Percentiles rank a stretch among this genome's conserved stretches.
phyloP scores from a whole-genome alignment of 495 filamentous ascomycete genomes.

The Neurospora tetraspora region DNA sequence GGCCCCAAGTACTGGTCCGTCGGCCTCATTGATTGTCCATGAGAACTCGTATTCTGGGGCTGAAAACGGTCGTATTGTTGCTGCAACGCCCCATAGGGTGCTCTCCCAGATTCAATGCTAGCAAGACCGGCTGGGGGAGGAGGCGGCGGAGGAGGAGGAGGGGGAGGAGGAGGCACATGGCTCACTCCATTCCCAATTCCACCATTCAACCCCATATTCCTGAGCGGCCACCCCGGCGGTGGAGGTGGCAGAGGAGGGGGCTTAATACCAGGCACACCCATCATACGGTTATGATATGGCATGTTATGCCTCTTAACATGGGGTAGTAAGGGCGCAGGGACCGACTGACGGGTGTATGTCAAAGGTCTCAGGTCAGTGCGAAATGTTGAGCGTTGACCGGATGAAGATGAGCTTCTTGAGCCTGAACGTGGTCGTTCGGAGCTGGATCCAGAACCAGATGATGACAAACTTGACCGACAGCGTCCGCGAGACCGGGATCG shows the following conservation, averaged over 20 bases:
- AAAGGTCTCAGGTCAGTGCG: not conserved
- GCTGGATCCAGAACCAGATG: not conserved
- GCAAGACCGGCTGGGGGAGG: not conserved
- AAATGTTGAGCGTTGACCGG: not conserved
- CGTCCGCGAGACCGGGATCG: constrained; percentile 19
- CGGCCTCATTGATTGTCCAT: not conserved
- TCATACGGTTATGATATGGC: not conserved
- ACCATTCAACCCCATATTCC: not conserved
- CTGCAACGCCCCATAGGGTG: not conserved
- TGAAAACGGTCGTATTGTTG: not conserved
- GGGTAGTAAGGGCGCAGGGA: not conserved
- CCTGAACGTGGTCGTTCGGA: not conserved
- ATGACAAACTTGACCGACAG: constrained; percentile 2
- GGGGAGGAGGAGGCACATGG: not conserved
- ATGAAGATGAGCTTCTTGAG: not conserved
- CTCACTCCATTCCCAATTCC: not conserved
- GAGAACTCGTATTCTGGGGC: not conserved
- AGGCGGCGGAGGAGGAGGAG: not conserved
- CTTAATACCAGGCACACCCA: not conserved
- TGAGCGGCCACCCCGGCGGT: not conserved
- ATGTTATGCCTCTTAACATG: not conserved
- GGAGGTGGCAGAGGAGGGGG: not conserved
- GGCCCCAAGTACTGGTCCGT: too few relatives aligned
- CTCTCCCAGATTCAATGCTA: not conserved
- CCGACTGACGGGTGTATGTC: not conserved